Conservation (phyloP, 768 basidiomycete species). For the Grammothele lineata region DNA sequence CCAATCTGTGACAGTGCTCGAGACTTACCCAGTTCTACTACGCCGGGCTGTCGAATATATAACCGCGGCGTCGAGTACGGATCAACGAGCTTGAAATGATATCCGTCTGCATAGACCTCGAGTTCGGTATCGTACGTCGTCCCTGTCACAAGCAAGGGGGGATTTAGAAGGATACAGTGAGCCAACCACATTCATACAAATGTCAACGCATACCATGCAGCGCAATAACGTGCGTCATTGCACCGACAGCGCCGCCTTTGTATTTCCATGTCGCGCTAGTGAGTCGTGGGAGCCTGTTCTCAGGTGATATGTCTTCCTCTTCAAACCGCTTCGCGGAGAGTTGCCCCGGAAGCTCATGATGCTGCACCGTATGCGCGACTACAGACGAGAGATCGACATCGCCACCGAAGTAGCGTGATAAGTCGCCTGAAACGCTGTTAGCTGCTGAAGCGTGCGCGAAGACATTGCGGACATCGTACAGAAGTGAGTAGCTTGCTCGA, state of each 20-base stretch:
- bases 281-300: slow-evolving; percentile 43
- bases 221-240: slow-evolving; percentile 44
- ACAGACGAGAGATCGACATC: slow-evolving; percentile 22
- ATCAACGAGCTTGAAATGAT: slow-evolving; percentile 33
- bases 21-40: slow-evolving; percentile 17
- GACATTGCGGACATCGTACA: slow-evolving; percentile 1
- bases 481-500: slow-evolving; percentile 43
- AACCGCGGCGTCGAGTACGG: slow-evolving; percentile 46
- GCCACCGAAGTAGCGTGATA: slow-evolving; percentile 45
- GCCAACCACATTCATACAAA: background rate
- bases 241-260: slow-evolving; percentile 40
- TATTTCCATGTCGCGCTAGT: slow-evolving; percentile 45
- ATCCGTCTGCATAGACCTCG: slow-evolving; percentile 46
- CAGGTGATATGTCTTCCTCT: slow-evolving; percentile 36
- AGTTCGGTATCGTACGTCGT: slow-evolving; percentile 41
- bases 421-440: slow-evolving; percentile 21
- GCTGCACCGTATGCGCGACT: slow-evolving; percentile 38
- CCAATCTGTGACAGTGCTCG: too few relatives aligned
- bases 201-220: slow-evolving; percentile 42
- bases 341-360: slow-evolving; percentile 38
- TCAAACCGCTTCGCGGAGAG: slow-evolving; percentile 42
- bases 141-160: slow-evolving; percentile 1
- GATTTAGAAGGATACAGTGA: background rate
- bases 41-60: slow-evolving; percentile 34
- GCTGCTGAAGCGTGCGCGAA: background rate